Percentiles rank a stretch among this genome's conserved stretches.
phyloP scores from a whole-genome alignment of 2,329 filamentous ascomycete genomes.

The Neonectria faginata region DNA sequence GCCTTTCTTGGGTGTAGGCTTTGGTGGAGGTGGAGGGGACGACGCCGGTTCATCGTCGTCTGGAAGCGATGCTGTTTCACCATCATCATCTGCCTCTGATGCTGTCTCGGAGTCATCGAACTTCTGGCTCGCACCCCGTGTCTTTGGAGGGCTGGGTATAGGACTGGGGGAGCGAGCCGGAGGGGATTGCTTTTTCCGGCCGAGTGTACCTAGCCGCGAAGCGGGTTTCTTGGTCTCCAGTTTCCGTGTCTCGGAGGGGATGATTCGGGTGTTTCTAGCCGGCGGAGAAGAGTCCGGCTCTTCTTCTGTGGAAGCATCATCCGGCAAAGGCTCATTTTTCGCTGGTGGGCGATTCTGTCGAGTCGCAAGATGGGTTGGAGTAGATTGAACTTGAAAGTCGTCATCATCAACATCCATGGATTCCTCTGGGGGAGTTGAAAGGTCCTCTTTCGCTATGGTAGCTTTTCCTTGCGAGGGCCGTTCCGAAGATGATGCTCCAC shows the following conservation, averaged over 20 bases:
- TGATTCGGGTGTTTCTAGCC: slow-evolving; percentile 18
- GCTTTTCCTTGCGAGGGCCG: slow-evolving; percentile 35
- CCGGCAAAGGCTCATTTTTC: slow-evolving; percentile 28
- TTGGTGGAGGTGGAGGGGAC: slow-evolving; percentile 39
- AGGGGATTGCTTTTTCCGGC: slow-evolving; percentile 49
- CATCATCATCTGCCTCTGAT: slow-evolving; percentile 55
- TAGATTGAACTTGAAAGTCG: slow-evolving; percentile 64
- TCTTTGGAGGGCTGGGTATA: slow-evolving; percentile 19
- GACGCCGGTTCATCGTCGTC: slow-evolving; percentile 31
- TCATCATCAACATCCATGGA: slow-evolving; percentile 46
- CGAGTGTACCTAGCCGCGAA: slow-evolving; percentile 52
- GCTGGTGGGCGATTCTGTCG: slow-evolving; percentile 35
- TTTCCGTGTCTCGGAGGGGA: slow-evolving; percentile 27
- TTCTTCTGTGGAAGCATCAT: slow-evolving; percentile 51
- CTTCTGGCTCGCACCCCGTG: slow-evolving; percentile 17
- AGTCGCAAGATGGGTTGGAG: slow-evolving; percentile 54
- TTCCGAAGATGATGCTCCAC: slow-evolving; percentile 44
- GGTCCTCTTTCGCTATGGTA: slow-evolving; percentile 21
- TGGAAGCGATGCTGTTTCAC: slow-evolving; percentile 40
- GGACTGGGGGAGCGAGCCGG: slow-evolving; percentile 40
- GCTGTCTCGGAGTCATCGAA: slow-evolving; percentile 56
- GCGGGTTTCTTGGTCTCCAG: slow-evolving; percentile 33
- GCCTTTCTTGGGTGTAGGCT: slow-evolving; percentile 44
- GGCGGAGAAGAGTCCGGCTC: slow-evolving; percentile 42
- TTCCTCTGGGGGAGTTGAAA: slow-evolving; percentile 32